A percentile compares a stretch with the other conserved stretches of the same genome.
Evolutionary conservation across 495 filamentous ascomycete species (phyloP).

Genomic region (Penicillium ucsense): DNA sequence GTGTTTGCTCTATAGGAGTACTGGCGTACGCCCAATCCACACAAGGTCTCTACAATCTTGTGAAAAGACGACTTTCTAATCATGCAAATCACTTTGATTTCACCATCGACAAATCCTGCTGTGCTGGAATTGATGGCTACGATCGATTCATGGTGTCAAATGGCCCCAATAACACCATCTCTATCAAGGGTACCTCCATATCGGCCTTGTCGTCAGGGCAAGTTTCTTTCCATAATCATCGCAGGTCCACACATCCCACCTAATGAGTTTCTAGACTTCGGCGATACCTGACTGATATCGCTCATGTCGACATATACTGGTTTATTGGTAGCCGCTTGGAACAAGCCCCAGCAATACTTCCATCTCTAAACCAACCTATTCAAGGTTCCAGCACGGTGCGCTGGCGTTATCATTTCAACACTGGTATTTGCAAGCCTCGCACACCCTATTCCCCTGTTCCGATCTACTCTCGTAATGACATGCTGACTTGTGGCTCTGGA

Average conservation of each 20-base stretch:
- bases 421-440: constrained; percentile 9
- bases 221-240: not conserved
- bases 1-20: constrained; percentile 2
- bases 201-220: constrained; percentile 40
- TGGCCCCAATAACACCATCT: constrained; percentile 27
- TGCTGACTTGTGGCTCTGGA: not conserved
- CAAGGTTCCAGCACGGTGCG: constrained; percentile 31
- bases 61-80: constrained; percentile 35
- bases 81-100: constrained; percentile 35
- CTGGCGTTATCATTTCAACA: constrained; percentile 47
- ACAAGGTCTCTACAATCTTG: constrained; percentile 34
- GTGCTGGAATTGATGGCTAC: constrained; percentile 13
- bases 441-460: not conserved
- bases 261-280: constrained; percentile 24
- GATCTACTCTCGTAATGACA: not conserved
- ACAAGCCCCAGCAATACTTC: constrained; percentile 9
- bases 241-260: not conserved
- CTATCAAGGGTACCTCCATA: constrained; percentile 34
- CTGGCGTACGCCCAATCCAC: constrained; percentile 18
- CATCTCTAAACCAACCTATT: constrained; percentile 7
- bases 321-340: constrained; percentile 24
- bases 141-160: constrained; percentile 36
- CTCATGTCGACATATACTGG: constrained; percentile 46
- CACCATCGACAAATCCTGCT: constrained; percentile 13
- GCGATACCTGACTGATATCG: constrained; percentile 37